Percentiles rank a stretch among this genome's conserved stretches.
phyloP scores from a whole-genome alignment of 2,329 filamentous ascomycete genomes.

The Nectriaceae sp. region DNA sequence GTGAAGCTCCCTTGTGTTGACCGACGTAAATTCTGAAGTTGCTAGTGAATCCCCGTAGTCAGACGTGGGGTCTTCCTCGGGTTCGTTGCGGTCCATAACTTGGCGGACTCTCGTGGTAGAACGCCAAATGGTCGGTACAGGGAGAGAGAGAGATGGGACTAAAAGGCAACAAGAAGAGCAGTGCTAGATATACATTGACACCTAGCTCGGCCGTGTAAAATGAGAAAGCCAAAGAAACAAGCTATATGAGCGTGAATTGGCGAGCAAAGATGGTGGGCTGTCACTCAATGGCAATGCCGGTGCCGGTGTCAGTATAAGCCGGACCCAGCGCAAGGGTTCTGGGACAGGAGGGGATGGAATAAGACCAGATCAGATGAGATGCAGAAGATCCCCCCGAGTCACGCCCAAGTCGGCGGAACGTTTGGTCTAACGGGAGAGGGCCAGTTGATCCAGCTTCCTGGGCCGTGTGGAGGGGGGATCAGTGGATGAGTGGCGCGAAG shows the following conservation, averaged over 20 bases:
- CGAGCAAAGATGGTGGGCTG: conserved; percentile 14
- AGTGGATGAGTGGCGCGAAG: neutral
- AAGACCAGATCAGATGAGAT: conserved; percentile 13
- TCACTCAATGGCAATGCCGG: conserved; percentile 23
- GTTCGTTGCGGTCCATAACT: conserved; percentile 25
- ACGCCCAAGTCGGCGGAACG: conserved; percentile 12
- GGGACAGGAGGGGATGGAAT: conserved; percentile 2
- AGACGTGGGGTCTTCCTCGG: conserved; percentile 37
- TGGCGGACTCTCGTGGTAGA: conserved; percentile 8
- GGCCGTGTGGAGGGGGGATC: conserved; percentile 22
- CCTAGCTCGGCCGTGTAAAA: conserved; percentile 3
- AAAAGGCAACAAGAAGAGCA: neutral
- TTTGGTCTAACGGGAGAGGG: conserved; percentile 8
- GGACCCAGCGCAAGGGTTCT: conserved; percentile 23
- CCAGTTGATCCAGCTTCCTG: conserved; percentile 20
- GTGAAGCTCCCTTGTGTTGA: conserved; percentile 36
- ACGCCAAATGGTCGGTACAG: neutral
- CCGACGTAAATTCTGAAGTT: conserved; percentile 43
- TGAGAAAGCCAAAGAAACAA: conserved; percentile 1
- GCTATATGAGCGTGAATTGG: conserved; percentile 10
- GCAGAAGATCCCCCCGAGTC: conserved; percentile 6
- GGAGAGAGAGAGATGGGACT: neutral
- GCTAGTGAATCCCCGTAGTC: conserved; percentile 41
- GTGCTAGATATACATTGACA: conserved; percentile 22
- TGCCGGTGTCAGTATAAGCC: conserved; percentile 13